Base-by-base conservation (phyloP, 1,139 yeast genomes). In the Saccharomyces hybrid region DNA sequence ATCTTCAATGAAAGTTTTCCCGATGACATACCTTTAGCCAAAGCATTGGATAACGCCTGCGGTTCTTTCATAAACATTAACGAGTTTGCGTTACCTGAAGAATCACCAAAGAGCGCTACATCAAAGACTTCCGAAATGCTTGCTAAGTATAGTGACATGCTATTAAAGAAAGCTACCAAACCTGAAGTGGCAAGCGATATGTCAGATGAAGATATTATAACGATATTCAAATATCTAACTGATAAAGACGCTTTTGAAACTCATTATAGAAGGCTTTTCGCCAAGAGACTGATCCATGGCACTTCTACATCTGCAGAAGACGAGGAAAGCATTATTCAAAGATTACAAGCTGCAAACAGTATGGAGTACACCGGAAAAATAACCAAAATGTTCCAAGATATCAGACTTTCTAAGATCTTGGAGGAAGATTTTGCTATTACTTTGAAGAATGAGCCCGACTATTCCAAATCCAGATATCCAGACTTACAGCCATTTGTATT, bases 191-290 rank as follows among this genome's bases (percentile, higher is more conserved):
- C 77, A 34, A 74, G 76, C 55, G 93, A 86, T 64, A 82, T 91
- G 84, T 88, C 85, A 57, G 70, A 72, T 47, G 91, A 86, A 62
- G 93, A 91, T 63, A 81, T 93, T 64, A 88, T 93, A 89, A 81
- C 83, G 32, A 79, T 93, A 28, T 89, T 95, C 76, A 87, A 85
- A 65, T 93, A 88, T 68, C 79, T 95, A 54, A 91, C 88, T 54
- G 98, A 93, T 70, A 91, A 91, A 70, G 99, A 95, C 74, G 88
- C 95, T 47, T 95, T 95, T 71, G 99, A 93, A 73, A 88, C 85
- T 61, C 88, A 88, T 72, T 95, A 93, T 72, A 84, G 98, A 70
- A 83, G 97, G 62, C 77, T 86, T 66, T 77, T 95, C 63, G 95
- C 98, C 6, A 87, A 86, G 69, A 82, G 99, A 68, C 79, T 95